Base-by-base conservation (phyloP, 2,329 filamentous ascomycete species). In the Samsoniella hepiali region DNA sequence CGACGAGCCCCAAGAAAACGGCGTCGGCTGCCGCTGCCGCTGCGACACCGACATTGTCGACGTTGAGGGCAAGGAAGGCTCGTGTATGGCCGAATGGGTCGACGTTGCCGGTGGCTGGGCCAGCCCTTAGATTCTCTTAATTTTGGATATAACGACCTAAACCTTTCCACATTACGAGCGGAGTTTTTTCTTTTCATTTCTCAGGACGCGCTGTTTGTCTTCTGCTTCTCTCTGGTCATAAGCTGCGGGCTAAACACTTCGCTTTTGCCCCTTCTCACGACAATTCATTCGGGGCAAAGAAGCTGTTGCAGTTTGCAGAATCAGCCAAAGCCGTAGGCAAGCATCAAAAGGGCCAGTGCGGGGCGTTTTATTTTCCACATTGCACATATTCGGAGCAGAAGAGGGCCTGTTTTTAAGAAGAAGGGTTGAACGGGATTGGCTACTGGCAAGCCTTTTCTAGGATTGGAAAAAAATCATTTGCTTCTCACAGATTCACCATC, bases 31-130 rank as follows among this genome's bases (percentile, higher is more conserved):
- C 79, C 88, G 95, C 71, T 99, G 95, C 81, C 89, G 90, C 74
- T 99, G 95, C 76, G 95, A 99, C 73, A 97, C 93, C 4, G 95
- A 99, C 74, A 96, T 98, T 73, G 91, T 94, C 59, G 95, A 99
- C 73, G 93, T 99, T 32, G 95, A 99, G 79, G 93, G 93, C 76
- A 99, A 98, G 78, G 91, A 96, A 74, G 95, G 95, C 66, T 97
- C 92, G 69, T 99, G 95, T 78, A 82, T 97, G 63, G 85, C 91
- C 10, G 93, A 99, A 78, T 99, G 95, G 95, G 95, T 99, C 15
- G 92, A 97, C 65, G 93, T 97, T 70, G 94, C 93, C 55, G 95
- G 95, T 69, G 95, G 95, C 65, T 99, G 93, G 92, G 87, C 91
- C 64, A 80, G 79, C 65, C 78, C 79, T 59, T 81, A 73, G 75